Conservation (phyloP, 1,284 basidiomycete species). For the Coniophora puteana region DNA sequence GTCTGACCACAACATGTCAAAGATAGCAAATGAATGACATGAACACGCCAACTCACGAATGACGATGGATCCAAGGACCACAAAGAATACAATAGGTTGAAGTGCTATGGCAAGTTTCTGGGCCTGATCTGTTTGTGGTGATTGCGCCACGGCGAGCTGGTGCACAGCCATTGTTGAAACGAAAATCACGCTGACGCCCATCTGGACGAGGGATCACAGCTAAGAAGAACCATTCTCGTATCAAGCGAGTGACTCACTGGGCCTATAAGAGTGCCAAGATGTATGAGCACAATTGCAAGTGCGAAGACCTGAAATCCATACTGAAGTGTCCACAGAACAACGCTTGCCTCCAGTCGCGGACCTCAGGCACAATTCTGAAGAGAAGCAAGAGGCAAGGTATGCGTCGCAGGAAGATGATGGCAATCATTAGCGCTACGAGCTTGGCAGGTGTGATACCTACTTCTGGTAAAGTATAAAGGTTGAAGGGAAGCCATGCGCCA, state of each 20-base stretch:
- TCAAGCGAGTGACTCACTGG: constrained; percentile 35
- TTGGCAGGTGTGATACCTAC: constrained; percentile 69
- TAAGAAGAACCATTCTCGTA: background rate
- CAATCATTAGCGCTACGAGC: constrained; percentile 59
- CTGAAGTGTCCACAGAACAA: constrained; percentile 83
- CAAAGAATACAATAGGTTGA: constrained; percentile 75
- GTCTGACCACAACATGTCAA: constrained; percentile 42
- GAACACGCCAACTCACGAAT: constrained; percentile 49
- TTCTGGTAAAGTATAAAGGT: constrained; percentile 51
- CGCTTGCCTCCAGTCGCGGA: constrained; percentile 69
- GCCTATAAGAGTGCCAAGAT: constrained; percentile 27
- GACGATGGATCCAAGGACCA: constrained; percentile 76
- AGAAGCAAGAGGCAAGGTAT: constrained; percentile 68
- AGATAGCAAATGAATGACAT: background rate
- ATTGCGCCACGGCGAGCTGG: constrained; percentile 53
- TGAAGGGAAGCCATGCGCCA: constrained; percentile 80
- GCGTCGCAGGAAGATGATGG: constrained; percentile 65
- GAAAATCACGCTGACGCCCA: constrained; percentile 78
- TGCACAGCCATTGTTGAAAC: constrained; percentile 71
- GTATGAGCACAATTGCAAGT: constrained; percentile 5
- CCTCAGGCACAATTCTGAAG: constrained; percentile 79
- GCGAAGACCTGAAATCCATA: constrained; percentile 14
- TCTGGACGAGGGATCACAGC: constrained; percentile 36
- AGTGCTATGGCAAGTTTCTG: constrained; percentile 65
- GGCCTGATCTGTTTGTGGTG: constrained; percentile 55